A percentile compares a stretch with the other conserved stretches of the same genome.
phyloP scores from a whole-genome alignment of 2,329 filamentous ascomycete species.

The Aspergillus melleus region DNA sequence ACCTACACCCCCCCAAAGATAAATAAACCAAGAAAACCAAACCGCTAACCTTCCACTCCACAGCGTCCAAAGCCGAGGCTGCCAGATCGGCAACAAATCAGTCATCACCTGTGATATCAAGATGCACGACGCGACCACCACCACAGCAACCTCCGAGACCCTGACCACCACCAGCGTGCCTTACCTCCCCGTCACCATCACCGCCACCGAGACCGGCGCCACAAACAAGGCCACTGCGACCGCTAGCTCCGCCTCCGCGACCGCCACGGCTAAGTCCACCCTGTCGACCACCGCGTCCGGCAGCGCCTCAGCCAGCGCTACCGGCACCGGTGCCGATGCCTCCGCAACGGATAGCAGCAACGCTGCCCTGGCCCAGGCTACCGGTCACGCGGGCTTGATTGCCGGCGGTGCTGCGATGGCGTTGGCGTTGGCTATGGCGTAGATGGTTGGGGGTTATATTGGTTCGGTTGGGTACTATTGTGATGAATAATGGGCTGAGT shows the following conservation, averaged over 20 bases:
- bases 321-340: not conserved
- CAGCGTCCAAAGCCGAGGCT: slow-evolving; percentile 15
- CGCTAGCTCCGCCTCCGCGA: slow-evolving; percentile 3
- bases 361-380: slow-evolving; percentile 22
- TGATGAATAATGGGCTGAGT: not conserved
- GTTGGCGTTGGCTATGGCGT: slow-evolving; percentile 26
- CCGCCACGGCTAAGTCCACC: not conserved
- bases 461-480: not conserved
- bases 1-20: not conserved
- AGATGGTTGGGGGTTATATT: not conserved
- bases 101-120: slow-evolving; percentile 25
- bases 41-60: not conserved
- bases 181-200: slow-evolving; percentile 24
- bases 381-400: slow-evolving; percentile 23
- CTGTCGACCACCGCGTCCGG: slow-evolving; percentile 10
- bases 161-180: slow-evolving; percentile 12
- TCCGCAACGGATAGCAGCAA: slow-evolving; percentile 18
- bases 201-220: slow-evolving; percentile 18
- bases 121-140: slow-evolving; percentile 17
- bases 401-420: slow-evolving; percentile 28
- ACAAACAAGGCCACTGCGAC: slow-evolving; percentile 17
- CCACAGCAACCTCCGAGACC: slow-evolving; percentile 9
- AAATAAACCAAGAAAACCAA: no score
- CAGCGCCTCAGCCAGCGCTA: not conserved
- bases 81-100: slow-evolving; percentile 27